Conservation (phyloP, 345 rosid species). For the Combretum micranthum region DNA sequence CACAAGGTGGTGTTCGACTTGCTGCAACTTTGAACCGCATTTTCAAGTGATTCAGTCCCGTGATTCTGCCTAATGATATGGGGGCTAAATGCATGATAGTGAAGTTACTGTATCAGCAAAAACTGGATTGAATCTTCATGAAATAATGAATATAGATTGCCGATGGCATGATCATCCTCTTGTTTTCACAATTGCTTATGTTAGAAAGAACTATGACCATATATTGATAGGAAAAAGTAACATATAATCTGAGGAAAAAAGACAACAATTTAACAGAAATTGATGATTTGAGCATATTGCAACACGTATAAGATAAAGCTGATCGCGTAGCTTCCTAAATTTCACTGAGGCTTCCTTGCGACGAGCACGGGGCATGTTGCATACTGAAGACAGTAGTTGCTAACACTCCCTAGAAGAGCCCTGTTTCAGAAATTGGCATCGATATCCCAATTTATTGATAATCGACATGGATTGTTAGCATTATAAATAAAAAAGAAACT, state of each 20-base stretch:
- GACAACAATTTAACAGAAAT: too few relatives aligned
- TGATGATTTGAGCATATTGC: too few relatives aligned
- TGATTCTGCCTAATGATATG: background rate
- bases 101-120: background rate
- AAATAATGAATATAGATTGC: too few relatives aligned
- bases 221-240: too few relatives aligned
- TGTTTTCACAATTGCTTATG: too few relatives aligned
- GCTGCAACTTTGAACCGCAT: conserved; percentile 80
- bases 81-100: background rate
- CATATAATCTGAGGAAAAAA: too few relatives aligned
- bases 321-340: too few relatives aligned
- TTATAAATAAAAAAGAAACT: too few relatives aligned
- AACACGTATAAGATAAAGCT: too few relatives aligned
- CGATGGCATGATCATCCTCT: too few relatives aligned
- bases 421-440: background rate
- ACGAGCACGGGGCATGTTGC: conserved; percentile 41
- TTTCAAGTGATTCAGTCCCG: conserved; percentile 23
- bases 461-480: background rate
- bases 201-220: too few relatives aligned
- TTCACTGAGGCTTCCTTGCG: conserved; percentile 20
- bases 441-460: background rate
- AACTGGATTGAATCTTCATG: background rate
- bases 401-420: conserved; percentile 6
- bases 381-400: conserved; percentile 5
- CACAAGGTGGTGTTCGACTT: conserved; percentile 80